Conservation (phyloP, 257 asterid genomes). For the Solanum tarijense region DNA sequence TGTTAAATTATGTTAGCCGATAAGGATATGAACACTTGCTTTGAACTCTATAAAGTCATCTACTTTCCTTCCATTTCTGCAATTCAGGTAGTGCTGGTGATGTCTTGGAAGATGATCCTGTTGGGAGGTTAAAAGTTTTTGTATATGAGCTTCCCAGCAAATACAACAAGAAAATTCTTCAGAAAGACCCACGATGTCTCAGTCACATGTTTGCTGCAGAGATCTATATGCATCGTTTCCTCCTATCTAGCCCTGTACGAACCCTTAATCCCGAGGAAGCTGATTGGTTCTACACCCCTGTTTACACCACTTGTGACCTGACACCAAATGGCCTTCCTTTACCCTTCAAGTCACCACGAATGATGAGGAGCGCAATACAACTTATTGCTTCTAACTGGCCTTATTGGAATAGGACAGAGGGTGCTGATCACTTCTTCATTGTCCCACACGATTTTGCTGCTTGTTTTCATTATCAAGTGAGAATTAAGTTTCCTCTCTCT, state of each 20-base stretch:
- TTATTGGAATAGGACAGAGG: conserved; percentile 86
- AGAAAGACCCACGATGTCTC: conserved; percentile 75
- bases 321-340: conserved; percentile 88
- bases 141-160: conserved; percentile 87
- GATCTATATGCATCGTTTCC: conserved; percentile 81
- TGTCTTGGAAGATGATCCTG: conserved; percentile 86
- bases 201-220: conserved; percentile 96
- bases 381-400: conserved; percentile 88
- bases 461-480: conserved; percentile 83
- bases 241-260: conserved; percentile 66
- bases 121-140: conserved; percentile 72
- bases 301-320: conserved; percentile 76
- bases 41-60: neutral
- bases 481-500: conserved; percentile 3
- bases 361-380: conserved; percentile 92
- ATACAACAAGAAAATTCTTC: conserved; percentile 65
- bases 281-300: conserved; percentile 90
- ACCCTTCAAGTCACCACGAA: conserved; percentile 80
- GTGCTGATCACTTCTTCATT: conserved; percentile 91
- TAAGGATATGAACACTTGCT: neutral
- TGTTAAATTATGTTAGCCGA: neutral
- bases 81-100: conserved; percentile 90
- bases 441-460: conserved; percentile 90
- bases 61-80: neutral
- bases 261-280: conserved; percentile 93